Conservation (phyloP, 331 rosid genomes). For the Erythrophleum ivorense region DNA sequence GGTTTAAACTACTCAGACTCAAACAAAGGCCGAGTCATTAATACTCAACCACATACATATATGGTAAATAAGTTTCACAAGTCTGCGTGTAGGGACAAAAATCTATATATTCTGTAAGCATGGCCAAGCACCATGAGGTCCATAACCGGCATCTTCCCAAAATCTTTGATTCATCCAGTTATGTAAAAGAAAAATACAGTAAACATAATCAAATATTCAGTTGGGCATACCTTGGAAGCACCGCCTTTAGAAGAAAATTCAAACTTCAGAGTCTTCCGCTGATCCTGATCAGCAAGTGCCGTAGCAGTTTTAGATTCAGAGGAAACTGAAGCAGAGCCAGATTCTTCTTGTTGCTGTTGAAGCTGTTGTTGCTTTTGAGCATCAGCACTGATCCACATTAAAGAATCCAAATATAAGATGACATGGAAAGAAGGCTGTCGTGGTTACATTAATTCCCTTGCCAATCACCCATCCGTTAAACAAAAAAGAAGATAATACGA, state of each 20-base stretch:
- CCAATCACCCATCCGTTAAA: not conserved
- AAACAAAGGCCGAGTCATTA: not conserved
- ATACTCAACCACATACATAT: not conserved
- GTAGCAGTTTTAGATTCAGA: slow-evolving; percentile 66
- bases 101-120: slow-evolving; percentile 9
- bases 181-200: not conserved
- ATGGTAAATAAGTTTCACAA: too few species aligned
- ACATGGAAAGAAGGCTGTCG: slow-evolving; percentile 2
- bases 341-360: slow-evolving; percentile 69
- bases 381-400: slow-evolving; percentile 65
- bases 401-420: slow-evolving; percentile 32
- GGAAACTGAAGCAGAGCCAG: slow-evolving; percentile 56
- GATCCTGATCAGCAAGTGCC: slow-evolving; percentile 78
- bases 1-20: not conserved
- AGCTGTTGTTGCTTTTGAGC: slow-evolving; percentile 81
- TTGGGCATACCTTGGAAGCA: slow-evolving; percentile 63
- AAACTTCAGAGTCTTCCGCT: slow-evolving; percentile 85
- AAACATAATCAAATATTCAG: not conserved
- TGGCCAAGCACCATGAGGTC: not conserved
- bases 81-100: too few species aligned
- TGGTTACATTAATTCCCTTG: not conserved
- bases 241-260: slow-evolving; percentile 89
- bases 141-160: slow-evolving; percentile 5
- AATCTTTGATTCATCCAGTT: not conserved
- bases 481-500: not conserved